Evolutionary conservation across 345 rosid genomes (phyloP).

Genomic region (Draba incana): DNA sequence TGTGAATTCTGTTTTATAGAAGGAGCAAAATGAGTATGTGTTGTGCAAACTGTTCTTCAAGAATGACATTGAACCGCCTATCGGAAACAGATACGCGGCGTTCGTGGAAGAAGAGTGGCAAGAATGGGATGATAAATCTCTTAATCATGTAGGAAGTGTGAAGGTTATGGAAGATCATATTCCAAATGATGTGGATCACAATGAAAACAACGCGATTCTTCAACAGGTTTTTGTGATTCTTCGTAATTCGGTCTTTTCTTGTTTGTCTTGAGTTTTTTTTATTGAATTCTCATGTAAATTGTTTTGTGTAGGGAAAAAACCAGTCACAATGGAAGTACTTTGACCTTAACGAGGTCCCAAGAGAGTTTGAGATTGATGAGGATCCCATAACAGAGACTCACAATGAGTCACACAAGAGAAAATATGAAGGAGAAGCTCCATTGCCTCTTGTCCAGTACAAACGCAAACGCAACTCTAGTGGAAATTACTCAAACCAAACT

Average conservation of each 20-base stretch:
- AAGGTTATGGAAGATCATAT: slow-evolving; percentile 53
- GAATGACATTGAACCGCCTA: too few relatives aligned
- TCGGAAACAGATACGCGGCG: too few relatives aligned
- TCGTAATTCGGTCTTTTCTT: too few relatives aligned
- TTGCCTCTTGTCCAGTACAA: slow-evolving; percentile 57
- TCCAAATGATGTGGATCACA: neutral
- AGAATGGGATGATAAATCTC: slow-evolving; percentile 48
- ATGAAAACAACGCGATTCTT: too few relatives aligned
- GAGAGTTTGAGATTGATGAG: slow-evolving; percentile 2
- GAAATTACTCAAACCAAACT: slow-evolving; percentile 49
- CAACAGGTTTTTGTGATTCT: too few relatives aligned
- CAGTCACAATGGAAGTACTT: neutral
- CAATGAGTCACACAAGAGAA: neutral
- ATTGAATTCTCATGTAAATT: neutral
- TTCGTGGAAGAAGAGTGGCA: too few relatives aligned
- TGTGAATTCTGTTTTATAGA: slow-evolving; percentile 15
- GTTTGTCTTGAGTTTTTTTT: too few relatives aligned
- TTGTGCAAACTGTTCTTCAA: slow-evolving; percentile 62
- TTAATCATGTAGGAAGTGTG: slow-evolving; percentile 36
- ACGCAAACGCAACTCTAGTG: slow-evolving; percentile 51
- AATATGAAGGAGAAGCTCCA: slow-evolving; percentile 31
- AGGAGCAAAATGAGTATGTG: slow-evolving; percentile 58
- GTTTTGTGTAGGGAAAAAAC: neutral
- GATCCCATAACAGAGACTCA: too few relatives aligned
- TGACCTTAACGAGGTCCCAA: slow-evolving; percentile 3